Evolutionary conservation across 805 yeast genomes (phyloP).

Genomic region (Candida peoriensis): DNA sequence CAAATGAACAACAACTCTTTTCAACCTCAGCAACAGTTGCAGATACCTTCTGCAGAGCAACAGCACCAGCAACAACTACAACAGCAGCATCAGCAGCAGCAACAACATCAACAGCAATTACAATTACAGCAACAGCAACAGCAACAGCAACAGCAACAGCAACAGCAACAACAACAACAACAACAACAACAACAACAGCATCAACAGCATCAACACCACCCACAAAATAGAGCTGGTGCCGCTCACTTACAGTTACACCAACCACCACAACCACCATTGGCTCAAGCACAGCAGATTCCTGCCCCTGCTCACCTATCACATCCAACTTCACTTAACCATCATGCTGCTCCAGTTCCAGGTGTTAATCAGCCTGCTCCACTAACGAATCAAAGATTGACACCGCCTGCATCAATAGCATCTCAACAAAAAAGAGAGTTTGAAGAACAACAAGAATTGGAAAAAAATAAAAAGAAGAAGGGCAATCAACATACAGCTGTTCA

Average conservation of each 20-base stretch:
- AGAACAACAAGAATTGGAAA: conserved; percentile 1
- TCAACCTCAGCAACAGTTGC: conserved; percentile 9
- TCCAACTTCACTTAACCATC: not conserved
- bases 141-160: conserved; percentile 19
- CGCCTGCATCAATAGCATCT: not conserved
- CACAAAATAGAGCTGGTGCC: too few relatives aligned
- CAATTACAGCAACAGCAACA: conserved; percentile 17
- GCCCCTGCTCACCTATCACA: conserved; percentile 7
- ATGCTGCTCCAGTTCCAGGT: not conserved
- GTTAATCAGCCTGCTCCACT: conserved; percentile 1
- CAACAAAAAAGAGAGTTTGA: conserved; percentile 11
- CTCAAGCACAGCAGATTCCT: conserved; percentile 1
- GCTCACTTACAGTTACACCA: conserved; percentile 23
- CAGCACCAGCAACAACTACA: conserved; percentile 10
- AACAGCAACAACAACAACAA: conserved; percentile 17
- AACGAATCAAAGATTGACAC: not conserved
- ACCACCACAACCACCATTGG: conserved; percentile 12
- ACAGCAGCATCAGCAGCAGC: conserved; percentile 8
- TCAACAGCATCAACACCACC: conserved; percentile 22
- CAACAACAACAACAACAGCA: conserved; percentile 10
- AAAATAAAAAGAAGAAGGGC: conserved; percentile 7
- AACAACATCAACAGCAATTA: conserved; percentile 10
- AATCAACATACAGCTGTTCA: conserved; percentile 1
- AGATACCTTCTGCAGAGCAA: conserved; percentile 7
- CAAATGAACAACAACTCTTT: conserved; percentile 15